Evolutionary conservation across 768 basidiomycete genomes (phyloP).

Genomic region (Rhizopogon rudus): DNA sequence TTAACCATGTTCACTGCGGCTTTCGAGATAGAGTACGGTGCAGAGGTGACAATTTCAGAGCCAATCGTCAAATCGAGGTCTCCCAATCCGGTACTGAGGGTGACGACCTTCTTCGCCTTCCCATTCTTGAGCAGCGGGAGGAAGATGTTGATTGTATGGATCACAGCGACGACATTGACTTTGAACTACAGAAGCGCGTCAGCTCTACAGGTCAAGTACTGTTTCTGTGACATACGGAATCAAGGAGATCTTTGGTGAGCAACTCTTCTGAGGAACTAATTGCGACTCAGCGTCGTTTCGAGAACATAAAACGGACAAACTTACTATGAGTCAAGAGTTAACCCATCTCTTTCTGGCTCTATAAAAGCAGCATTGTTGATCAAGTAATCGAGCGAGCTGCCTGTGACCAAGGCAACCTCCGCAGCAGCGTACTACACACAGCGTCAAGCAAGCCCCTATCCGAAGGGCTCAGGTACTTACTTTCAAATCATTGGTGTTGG

Average conservation of each 20-base stretch:
- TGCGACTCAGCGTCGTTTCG: neutral
- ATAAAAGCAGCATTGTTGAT: conserved; percentile 32
- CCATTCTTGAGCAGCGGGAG: conserved; percentile 33
- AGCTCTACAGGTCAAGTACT: neutral
- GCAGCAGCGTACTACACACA: conserved; percentile 21
- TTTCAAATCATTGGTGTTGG: conserved; percentile 21
- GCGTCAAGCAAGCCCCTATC: neutral
- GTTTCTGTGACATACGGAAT: conserved; percentile 7
- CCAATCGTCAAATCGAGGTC: conserved; percentile 21
- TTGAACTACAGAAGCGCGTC: conserved; percentile 16
- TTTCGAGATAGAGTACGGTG: conserved; percentile 33
- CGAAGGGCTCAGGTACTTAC: conserved; percentile 13
- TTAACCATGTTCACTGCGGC: conserved; percentile 32
- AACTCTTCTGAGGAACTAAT: conserved; percentile 12
- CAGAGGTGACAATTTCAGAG: conserved; percentile 2
- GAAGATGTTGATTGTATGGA: conserved; percentile 32
- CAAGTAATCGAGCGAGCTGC: conserved; percentile 31
- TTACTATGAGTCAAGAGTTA: conserved; percentile 16
- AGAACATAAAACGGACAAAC: neutral
- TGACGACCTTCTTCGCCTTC: conserved; percentile 30
- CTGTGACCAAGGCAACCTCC: conserved; percentile 21
- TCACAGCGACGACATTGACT: conserved; percentile 31
- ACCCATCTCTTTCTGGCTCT: conserved; percentile 1
- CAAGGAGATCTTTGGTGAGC: conserved; percentile 18
- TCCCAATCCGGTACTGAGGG: conserved; percentile 20